phyloP scores from a whole-genome alignment of 768 basidiomycete species.

The Antrodiella citrinella region DNA sequence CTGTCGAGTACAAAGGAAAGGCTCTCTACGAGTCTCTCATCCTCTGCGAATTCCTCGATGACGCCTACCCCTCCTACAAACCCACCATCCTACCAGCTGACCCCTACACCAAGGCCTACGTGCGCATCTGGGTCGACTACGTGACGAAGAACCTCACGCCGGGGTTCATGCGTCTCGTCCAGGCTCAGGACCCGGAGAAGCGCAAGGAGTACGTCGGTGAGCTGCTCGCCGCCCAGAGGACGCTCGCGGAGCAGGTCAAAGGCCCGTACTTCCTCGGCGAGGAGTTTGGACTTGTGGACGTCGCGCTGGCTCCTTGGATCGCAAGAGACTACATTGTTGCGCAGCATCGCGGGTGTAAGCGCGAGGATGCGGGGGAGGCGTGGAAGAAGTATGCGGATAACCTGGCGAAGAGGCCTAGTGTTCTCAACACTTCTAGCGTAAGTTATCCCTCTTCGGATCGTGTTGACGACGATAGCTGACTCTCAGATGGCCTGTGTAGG shows the following conservation, averaged over 20 bases:
- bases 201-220: conserved; percentile 26
- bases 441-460: neutral
- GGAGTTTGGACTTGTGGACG: conserved; percentile 40
- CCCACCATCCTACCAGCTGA: conserved; percentile 40
- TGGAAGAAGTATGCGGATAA: conserved; percentile 36
- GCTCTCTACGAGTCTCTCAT: conserved; percentile 54
- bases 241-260: conserved; percentile 25
- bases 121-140: conserved; percentile 47
- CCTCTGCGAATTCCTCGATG: conserved; percentile 55
- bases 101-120: conserved; percentile 36
- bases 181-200: conserved; percentile 25
- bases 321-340: conserved; percentile 35
- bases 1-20: conserved; percentile 36
- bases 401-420: conserved; percentile 33
- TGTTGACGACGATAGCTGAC: too few species aligned
- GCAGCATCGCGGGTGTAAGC: conserved; percentile 37
- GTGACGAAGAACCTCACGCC: conserved; percentile 43
- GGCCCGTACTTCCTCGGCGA: conserved; percentile 48
- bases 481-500: conserved; percentile 13
- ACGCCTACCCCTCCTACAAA: conserved; percentile 35
- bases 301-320: conserved; percentile 46
- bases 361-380: conserved; percentile 28
- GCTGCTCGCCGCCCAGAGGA: conserved; percentile 25
- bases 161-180: conserved; percentile 32
- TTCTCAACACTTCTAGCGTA: conserved; percentile 29